Conservation (phyloP, 345 rosid genomes). For the Camelina neglecta region DNA sequence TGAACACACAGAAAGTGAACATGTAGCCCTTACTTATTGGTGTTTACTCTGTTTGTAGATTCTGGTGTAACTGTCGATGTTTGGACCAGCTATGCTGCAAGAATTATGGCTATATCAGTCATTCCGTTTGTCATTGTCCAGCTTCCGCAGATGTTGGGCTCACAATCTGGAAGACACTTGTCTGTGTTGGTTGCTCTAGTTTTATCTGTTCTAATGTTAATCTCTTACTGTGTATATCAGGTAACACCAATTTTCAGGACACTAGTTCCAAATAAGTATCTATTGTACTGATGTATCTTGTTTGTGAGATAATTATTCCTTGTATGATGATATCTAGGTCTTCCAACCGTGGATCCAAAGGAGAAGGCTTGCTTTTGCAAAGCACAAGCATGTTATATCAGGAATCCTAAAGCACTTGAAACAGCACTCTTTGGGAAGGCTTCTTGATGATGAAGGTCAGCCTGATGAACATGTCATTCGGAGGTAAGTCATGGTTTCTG, state of each 20-base stretch:
- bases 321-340: conserved; percentile 42
- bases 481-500: conserved; percentile 50
- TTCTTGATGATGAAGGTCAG: conserved; percentile 63
- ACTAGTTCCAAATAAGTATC: not conserved
- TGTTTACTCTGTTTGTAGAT: conserved; percentile 46
- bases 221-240: conserved; percentile 92
- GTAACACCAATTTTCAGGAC: conserved; percentile 43
- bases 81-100: conserved; percentile 85
- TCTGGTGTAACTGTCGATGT: conserved; percentile 76
- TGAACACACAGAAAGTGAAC: not conserved
- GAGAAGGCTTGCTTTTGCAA: conserved; percentile 72
- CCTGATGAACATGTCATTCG: conserved; percentile 53
- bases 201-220: conserved; percentile 59
- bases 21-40: not conserved
- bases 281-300: not conserved
- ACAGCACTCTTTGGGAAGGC: conserved; percentile 69
- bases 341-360: conserved; percentile 93
- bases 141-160: conserved; percentile 67
- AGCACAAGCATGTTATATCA: conserved; percentile 77
- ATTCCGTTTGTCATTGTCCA: conserved; percentile 88
- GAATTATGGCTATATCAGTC: conserved; percentile 80
- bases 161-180: conserved; percentile 74
- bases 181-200: conserved; percentile 72
- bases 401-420: conserved; percentile 71
- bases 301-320: conserved; percentile 35